Evolutionary conservation across 2,329 filamentous ascomycete genomes (phyloP).

Genomic region (Scopulariopsis brevicaulis): DNA sequence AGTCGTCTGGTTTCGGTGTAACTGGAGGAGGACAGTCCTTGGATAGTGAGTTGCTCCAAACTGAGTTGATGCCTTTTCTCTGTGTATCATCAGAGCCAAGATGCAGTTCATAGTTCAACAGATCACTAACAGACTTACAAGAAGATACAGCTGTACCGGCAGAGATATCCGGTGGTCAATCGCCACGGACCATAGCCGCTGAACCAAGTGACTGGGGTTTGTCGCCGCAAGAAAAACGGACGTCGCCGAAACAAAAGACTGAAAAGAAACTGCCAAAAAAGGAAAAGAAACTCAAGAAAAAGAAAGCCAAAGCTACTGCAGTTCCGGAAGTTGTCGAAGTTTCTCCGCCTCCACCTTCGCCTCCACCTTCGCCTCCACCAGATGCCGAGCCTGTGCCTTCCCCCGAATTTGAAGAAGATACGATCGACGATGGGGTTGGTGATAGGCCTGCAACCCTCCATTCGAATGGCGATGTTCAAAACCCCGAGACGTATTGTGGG

Average conservation of each 20-base stretch:
- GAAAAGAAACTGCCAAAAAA: neutral
- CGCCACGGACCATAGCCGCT: neutral
- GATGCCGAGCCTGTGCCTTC: neutral
- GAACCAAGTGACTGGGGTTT: neutral
- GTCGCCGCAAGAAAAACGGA: neutral
- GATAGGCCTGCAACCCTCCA: neutral
- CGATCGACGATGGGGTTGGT: neutral
- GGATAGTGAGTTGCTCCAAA: neutral
- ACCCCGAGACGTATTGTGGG: neutral
- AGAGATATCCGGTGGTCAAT: neutral
- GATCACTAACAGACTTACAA: neutral
- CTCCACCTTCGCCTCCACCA: neutral
- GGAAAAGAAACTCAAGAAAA: neutral
- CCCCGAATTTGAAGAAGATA: neutral
- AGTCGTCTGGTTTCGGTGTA: neutral
- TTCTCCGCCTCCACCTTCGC: neutral
- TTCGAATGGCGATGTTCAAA: neutral
- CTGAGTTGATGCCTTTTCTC: neutral
- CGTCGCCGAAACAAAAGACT: too few species aligned
- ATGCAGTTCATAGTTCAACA: neutral
- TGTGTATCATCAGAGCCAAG: neutral
- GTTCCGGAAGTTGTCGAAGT: neutral
- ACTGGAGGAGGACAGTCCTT: neutral
- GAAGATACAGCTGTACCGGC: too few species aligned
- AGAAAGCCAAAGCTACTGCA: neutral